Evolutionary conservation across 2,329 filamentous ascomycete species (phyloP).

Genomic region (Venturia effusa): DNA sequence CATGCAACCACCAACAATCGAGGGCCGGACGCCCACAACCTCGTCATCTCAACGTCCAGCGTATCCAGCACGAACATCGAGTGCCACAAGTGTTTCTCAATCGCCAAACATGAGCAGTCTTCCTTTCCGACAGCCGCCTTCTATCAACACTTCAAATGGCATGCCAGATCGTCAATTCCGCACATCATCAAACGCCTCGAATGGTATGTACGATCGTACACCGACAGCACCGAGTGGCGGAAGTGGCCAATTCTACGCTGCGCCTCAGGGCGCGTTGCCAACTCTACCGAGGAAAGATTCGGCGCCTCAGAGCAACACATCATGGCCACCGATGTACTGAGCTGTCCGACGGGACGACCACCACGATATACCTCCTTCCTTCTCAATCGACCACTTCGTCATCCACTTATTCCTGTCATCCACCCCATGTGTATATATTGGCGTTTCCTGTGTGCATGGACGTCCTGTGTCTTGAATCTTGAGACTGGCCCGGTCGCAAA

Average conservation of each 20-base stretch:
- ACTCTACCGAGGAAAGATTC: slow-evolving; percentile 1
- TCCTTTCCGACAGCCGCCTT: not conserved
- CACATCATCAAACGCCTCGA: not conserved
- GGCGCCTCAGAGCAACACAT: not conserved
- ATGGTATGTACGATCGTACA: not conserved
- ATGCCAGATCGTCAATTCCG: not conserved
- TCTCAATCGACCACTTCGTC: not conserved
- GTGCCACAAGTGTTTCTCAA: slow-evolving; percentile 1
- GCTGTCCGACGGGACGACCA: not conserved
- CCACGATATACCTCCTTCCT: not conserved
- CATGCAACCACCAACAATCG: not conserved
- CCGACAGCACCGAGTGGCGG: not conserved
- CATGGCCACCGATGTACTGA: not conserved
- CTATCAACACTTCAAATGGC: not conserved
- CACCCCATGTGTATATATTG: not conserved
- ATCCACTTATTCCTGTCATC: not conserved
- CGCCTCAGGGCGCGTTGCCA: not conserved
- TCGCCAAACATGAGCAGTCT: slow-evolving; percentile 3
- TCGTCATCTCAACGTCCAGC: not conserved
- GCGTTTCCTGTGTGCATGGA: not conserved
- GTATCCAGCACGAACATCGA: slow-evolving; percentile 9
- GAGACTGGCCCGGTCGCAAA: too few relatives aligned
- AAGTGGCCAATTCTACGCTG: not conserved
- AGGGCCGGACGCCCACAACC: not conserved
- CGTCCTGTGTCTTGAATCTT: not conserved